Conservation (phyloP, 1,284 basidiomycete genomes). For the Ganoderma multipileum region DNA sequence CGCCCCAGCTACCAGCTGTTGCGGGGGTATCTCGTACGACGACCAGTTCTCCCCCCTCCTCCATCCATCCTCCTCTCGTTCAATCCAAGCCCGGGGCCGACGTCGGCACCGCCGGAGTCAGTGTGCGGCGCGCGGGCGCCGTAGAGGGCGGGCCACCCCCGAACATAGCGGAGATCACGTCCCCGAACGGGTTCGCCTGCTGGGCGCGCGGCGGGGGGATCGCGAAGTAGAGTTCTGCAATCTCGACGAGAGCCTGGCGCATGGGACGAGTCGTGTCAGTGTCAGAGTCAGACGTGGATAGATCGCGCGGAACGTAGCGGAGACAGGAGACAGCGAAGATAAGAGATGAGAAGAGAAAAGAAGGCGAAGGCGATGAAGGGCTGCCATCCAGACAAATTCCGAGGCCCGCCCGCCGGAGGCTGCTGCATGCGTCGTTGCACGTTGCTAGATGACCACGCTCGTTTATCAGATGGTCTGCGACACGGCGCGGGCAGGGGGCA, state of each 20-base stretch:
- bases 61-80: constrained; percentile 1
- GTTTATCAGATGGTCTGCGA: constrained; percentile 24
- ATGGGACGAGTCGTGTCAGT: constrained; percentile 12
- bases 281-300: constrained; percentile 17
- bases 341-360: neutral
- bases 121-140: constrained; percentile 45
- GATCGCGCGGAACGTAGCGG: constrained; percentile 15
- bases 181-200: constrained; percentile 80
- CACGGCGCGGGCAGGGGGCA: neutral
- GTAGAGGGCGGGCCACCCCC: constrained; percentile 53
- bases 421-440: neutral
- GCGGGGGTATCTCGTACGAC: neutral
- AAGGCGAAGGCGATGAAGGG: neutral
- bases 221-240: constrained; percentile 82
- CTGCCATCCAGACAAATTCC: constrained; percentile 12
- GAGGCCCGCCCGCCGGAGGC: neutral
- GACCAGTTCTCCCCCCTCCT: neutral
- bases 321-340: constrained; percentile 2
- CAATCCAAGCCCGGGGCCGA: constrained; percentile 47
- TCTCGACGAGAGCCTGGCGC: constrained; percentile 49
- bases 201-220: constrained; percentile 76
- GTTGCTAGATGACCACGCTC: neutral
- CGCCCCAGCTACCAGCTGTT: neutral
- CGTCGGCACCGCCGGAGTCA: constrained; percentile 47
- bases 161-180: constrained; percentile 85